Evolutionary conservation across 768 basidiomycete genomes (phyloP), one percentile per base, ranked within the genome.

Genomic region (Pisolithus albus): DNA sequence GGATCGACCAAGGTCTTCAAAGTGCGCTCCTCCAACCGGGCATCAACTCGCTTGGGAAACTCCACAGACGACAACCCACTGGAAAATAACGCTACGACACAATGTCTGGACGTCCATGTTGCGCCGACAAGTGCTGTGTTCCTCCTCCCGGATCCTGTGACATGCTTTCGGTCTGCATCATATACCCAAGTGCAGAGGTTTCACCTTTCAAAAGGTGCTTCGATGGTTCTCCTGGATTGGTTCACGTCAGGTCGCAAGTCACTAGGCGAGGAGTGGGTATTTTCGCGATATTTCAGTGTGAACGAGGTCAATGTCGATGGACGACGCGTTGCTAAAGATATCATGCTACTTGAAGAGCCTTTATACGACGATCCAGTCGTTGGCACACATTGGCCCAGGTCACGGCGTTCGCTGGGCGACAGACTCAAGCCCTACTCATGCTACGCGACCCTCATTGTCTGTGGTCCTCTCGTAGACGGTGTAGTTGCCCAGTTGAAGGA

Each of bases 1-100:
- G 90, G 92, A 30, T 90, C 87, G 4, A 98, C 94, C 9, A 98
- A 98, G 66, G 87, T 98, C 18, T 98, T 95, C 75, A 94, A 92
- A 68, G 72, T 75, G 18, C 81, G 92, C 21, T 67, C 74, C 7
- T 82, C 80, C n/a, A 73, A 75, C 52, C 75, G 83, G 36, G 72
- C 76, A 26, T 80, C 85, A 24, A 71, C 74, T 42, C 67, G 70
- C 36, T 52, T 61, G 43, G 44, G 47, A 52, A 56, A 51, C 38
- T 43, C 44, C 41, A 52, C 44, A 47, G 51, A 55, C 16, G 34
- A 47, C 47, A 21, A 38, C 15, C 37, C 47, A 41, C 38, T 41
- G 3, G 37, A 52, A 46, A 44, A 54, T 19, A 11, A n/a, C 10
- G 56, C 67, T 46, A 93, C 89, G 6, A 73, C 67, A 38, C 89